Base-by-base conservation (phyloP, 306 rosid genomes). In the Albizia julibrissin region DNA sequence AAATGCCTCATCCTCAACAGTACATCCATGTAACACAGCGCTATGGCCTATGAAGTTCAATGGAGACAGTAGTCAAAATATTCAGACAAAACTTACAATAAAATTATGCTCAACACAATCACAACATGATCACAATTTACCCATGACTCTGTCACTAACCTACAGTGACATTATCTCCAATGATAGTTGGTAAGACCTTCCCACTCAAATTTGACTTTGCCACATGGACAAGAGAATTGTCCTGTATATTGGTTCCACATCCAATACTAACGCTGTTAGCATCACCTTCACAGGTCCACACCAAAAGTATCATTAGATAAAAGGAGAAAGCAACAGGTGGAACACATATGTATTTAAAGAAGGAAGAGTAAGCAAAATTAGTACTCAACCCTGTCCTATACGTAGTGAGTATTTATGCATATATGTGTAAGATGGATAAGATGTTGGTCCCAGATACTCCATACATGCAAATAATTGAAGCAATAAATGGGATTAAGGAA, bases 1-100 rank as follows among this genome's bases (percentile, higher is more conserved):
- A 89, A 95, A 95, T 74, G 99, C 97, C 90, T 95, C 99, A 77
- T 93, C 99, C 85, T 95, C 98, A 66, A 95, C 90, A 29, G 97
- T 91, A 70, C 99, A 95, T 76, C 99, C 98, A 77, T 95, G 98
- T 81, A 95, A 80, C 65, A 95, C 98, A 44, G 95, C 98, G 69
- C 95, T 90, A 74, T 95, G 99, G 79, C 98, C 97, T 95, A 86
- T 11, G 74, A 74, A 59, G 67, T 81, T 80, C 70, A 78, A 81
- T 49, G 37, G 50, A 77, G 85, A 76, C 77, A 80, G 47, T 9
- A 50, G 77, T 8, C 69, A 52, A 67, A 67, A 87, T 14, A 76
- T 74, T 66, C n/a, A 83, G 50, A 83, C 24, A 61, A 79, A 79
- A 68, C n/a, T 72, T 65, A 78, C 46, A 49, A 72, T 47, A 77